These are phyloP conservation scores for Blepharisma stoltei DNA, from an alignment of 73 alveolate genomes.

Conservation along the genomic window DNA sequence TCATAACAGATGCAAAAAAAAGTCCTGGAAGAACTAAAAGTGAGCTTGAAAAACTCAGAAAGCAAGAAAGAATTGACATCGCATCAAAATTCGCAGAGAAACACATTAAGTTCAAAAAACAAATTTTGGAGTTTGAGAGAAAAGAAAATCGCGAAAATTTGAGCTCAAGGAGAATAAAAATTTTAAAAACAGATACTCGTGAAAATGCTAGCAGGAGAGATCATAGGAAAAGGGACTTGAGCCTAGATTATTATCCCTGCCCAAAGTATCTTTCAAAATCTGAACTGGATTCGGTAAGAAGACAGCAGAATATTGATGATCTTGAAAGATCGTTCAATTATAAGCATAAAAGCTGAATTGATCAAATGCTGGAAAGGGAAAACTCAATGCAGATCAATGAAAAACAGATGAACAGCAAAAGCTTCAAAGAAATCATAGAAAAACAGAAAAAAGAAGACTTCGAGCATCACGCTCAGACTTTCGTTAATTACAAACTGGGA, in stretches of 20 bases:
- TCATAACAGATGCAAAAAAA: too few species aligned
- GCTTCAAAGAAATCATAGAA: neutral
- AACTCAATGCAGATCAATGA: neutral
- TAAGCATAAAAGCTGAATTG: neutral
- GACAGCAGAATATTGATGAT: neutral
- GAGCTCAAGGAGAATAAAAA: too few species aligned
- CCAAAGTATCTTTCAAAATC: too few species aligned
- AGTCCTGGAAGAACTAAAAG: neutral
- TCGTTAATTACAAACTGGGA: slow-evolving; percentile 37
- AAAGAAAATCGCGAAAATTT: too few species aligned
- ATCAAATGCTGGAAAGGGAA: neutral
- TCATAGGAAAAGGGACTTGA: too few species aligned
- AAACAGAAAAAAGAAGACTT: slow-evolving; percentile 1
- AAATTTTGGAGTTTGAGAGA: too few species aligned
- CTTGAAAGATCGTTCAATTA: neutral
- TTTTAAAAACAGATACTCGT: too few species aligned
- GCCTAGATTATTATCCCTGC: too few species aligned
- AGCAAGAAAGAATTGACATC: neutral
- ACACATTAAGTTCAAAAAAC: too few species aligned
- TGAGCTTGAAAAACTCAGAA: neutral
- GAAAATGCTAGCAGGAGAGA: too few species aligned
- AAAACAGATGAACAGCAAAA: neutral
- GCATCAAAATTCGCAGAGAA: too few species aligned
- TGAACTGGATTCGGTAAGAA: too few species aligned
- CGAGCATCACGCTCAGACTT: slow-evolving; percentile 11